Evolutionary conservation across 2,329 filamentous ascomycete genomes (phyloP).

Genomic region (Cladophialophora exuberans): DNA sequence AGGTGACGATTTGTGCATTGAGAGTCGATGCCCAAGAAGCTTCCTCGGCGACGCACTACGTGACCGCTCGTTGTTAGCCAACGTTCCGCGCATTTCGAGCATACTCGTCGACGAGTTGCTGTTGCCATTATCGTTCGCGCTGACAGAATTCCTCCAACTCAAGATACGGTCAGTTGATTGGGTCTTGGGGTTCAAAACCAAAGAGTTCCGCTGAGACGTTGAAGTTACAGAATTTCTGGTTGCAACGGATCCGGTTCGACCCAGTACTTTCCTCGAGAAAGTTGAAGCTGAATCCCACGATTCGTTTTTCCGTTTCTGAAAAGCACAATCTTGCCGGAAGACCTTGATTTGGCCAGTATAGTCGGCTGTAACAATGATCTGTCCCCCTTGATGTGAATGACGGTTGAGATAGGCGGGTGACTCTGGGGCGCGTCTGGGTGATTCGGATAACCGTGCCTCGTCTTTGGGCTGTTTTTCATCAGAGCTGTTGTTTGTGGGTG

Average conservation of each 20-base stretch:
- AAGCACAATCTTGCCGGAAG: conserved; percentile 92
- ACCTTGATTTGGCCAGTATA: conserved; percentile 89
- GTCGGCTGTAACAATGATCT: conserved; percentile 91
- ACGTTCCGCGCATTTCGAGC: conserved; percentile 18
- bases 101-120: conserved; percentile 19
- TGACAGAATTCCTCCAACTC: conserved; percentile 78
- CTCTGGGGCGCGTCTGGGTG: conserved; percentile 60
- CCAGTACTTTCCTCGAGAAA: conserved; percentile 69
- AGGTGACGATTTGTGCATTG: conserved; percentile 19
- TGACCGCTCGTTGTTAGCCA: conserved; percentile 24
- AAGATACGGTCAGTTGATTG: conserved; percentile 74
- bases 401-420: conserved; percentile 78
- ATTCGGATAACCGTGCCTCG: conserved; percentile 20
- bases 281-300: conserved; percentile 77
- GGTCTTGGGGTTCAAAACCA: conserved; percentile 44
- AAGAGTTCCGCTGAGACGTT: conserved; percentile 42
- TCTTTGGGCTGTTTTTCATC: conserved; percentile 34
- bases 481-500: conserved; percentile 45
- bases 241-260: conserved; percentile 60
- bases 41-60: conserved; percentile 29
- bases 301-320: conserved; percentile 73
- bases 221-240: conserved; percentile 56
- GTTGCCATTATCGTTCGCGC: conserved; percentile 53
- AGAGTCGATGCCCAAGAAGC: conserved; percentile 23
- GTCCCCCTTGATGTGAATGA: conserved; percentile 75